These are phyloP conservation scores for Triticum timopheevii DNA, from an alignment of 176 grass and related monocot genomes.

Conservation along the genomic window DNA sequence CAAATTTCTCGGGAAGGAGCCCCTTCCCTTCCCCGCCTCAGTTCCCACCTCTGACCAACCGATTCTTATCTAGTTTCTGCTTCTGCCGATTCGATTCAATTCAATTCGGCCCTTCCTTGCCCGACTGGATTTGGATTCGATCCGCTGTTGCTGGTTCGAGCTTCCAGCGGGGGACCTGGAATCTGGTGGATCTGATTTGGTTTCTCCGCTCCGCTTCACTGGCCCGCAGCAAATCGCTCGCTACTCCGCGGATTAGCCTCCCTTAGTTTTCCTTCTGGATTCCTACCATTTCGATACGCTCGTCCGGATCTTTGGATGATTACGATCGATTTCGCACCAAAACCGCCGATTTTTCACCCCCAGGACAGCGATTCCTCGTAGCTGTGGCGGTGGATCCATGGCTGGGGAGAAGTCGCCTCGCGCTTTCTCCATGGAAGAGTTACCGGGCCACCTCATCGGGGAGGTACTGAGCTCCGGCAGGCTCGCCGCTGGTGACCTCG, in stretches of 20 bases:
- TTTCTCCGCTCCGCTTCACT: not conserved
- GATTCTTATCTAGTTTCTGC: not conserved
- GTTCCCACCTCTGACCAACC: not conserved
- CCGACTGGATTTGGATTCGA: not conserved
- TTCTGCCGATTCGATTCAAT: not conserved
- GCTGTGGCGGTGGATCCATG: constrained; percentile 38
- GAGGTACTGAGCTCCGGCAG: constrained; percentile 80
- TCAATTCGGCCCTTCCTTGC: not conserved
- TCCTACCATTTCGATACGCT: constrained; percentile 32
- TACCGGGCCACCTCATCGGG: constrained; percentile 73
- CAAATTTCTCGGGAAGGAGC: not conserved
- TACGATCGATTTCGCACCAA: constrained; percentile 36
- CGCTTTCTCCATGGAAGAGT: constrained; percentile 75
- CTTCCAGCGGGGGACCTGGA: not conserved
- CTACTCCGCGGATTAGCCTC: not conserved
- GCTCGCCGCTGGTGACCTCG: constrained; percentile 67
- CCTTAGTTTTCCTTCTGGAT: not conserved
- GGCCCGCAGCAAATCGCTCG: not conserved
- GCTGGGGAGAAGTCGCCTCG: constrained; percentile 52
- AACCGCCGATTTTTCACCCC: not conserved
- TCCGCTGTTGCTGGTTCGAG: not conserved
- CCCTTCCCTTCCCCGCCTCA: not conserved
- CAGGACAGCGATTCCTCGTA: not conserved
- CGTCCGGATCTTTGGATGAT: constrained; percentile 40
- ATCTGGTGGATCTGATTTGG: constrained; percentile 3